Base-by-base conservation (phyloP, 371 early-diverging fungal genomes). In the Catenaria anguillulae region DNA sequence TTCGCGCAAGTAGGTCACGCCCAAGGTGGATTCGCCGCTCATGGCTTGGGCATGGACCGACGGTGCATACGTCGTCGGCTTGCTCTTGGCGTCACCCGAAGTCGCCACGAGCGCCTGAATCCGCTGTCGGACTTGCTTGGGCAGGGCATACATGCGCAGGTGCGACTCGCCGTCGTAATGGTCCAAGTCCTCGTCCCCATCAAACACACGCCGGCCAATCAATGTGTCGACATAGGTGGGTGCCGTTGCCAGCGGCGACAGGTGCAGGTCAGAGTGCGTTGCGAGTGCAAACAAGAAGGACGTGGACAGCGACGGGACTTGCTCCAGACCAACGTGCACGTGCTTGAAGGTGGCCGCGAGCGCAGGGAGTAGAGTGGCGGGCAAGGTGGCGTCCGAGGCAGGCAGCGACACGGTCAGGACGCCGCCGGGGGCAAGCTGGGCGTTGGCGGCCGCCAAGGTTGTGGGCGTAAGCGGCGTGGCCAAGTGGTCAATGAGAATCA, bases 121-220 rank as follows among this genome's bases (percentile, higher is more conserved):
- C 10, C 3, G 4, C 45, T 4, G 4, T 12, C 45, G 55, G 29
- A 55, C 34, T 4, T 21, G 55, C 33, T 55, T 33, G 17, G 55
- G 55, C 21, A 55, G 55, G 19, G 4, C 3, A 19, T n/a, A 55
- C 26, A 55, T 10, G 26, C 36, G 10, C 12, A 24, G 26, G 55
- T 55, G 55, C 34, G 29, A 23, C 33, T 34, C 36, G 36, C 55
- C 55, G 36, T 55, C 55, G 36, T 55, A 55, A 23, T 55, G 55
- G 33, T 55, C 55, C 17, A 55, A 23, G 23, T 55, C 55, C 55
- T 55, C 55, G 34, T 15, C 4, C 17, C 55, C 55, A 29, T 55
- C 55, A 15, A 55, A 33, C 15, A 55, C 23, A 19, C 55, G 33
- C 2, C 55, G 55, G 10, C 36, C 17, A 19, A 55, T 36, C 17